Conservation (phyloP, 352 stramenopile genomes). For the Thalassiosira hispida region DNA sequence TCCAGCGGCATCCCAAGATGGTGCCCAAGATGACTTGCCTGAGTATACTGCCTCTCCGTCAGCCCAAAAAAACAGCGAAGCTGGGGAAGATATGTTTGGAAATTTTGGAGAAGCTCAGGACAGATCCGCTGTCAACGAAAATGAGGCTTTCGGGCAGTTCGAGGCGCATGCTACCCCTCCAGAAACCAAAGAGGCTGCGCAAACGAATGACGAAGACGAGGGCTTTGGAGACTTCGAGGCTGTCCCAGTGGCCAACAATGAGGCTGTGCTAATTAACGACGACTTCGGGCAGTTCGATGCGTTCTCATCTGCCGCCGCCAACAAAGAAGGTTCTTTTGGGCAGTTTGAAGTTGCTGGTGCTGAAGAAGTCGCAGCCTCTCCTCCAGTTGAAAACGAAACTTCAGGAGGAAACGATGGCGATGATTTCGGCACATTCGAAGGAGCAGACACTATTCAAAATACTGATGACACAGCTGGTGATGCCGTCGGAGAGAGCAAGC, state of each 20-base stretch:
- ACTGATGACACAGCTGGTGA: not conserved
- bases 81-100: not conserved
- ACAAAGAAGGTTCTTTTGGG: not conserved
- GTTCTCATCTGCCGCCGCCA: not conserved
- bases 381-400: not conserved
- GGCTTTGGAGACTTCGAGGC: slow-evolving; percentile 23
- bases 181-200: not conserved
- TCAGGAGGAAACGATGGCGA: slow-evolving; percentile 13
- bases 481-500: slow-evolving; percentile 9
- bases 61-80: not conserved
- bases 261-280: not conserved
- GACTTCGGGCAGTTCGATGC: slow-evolving; percentile 12
- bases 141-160: not conserved
- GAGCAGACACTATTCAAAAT: not conserved
- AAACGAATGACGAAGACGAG: not conserved
- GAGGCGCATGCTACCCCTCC: not conserved
- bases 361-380: not conserved
- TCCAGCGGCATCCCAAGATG: not conserved
- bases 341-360: not conserved
- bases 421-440: slow-evolving; percentile 40
- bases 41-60: slow-evolving; percentile 15
- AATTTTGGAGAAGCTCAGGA: not conserved
- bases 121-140: not conserved
- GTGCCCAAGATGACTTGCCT: slow-evolving; percentile 5
- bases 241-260: not conserved